Evolutionary conservation across 345 rosid genomes (phyloP).

Genomic region (Acer yangbiense): DNA sequence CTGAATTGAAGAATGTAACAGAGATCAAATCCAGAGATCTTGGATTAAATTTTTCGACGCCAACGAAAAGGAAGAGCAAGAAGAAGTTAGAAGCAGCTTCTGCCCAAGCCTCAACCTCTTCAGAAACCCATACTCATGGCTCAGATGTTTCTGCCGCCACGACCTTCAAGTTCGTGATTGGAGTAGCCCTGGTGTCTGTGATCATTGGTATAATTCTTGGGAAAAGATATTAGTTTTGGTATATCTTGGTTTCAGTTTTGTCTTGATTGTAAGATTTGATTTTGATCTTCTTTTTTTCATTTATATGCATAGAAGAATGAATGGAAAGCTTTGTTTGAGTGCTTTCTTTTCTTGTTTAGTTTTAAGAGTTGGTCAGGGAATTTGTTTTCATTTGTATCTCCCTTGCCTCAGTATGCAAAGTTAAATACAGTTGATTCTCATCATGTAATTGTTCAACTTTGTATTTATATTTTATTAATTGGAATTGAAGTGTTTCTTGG

Average conservation of each 20-base stretch:
- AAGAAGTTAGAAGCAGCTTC: conserved; percentile 61
- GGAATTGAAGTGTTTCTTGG: background rate
- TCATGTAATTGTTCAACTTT: conserved; percentile 1
- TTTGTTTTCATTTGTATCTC: conserved; percentile 21
- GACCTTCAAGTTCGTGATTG: conserved; percentile 54
- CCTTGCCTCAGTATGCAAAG: conserved; percentile 13
- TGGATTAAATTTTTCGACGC: conserved; percentile 53
- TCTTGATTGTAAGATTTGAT: background rate
- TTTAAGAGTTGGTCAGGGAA: conserved; percentile 22
- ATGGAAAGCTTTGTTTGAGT: conserved; percentile 20
- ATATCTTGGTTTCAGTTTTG: conserved; percentile 16
- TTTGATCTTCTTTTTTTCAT: background rate
- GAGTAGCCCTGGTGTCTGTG: conserved; percentile 74
- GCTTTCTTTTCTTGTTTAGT: conserved; percentile 16
- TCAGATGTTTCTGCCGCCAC: conserved; percentile 38
- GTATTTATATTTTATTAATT: background rate
- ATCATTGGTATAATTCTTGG: conserved; percentile 79
- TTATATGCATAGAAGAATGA: conserved; percentile 1
- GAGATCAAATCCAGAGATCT: conserved; percentile 79
- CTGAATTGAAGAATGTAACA: conserved; percentile 30
- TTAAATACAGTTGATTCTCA: background rate
- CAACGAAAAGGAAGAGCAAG: conserved; percentile 74
- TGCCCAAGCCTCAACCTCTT: conserved; percentile 40
- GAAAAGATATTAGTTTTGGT: conserved; percentile 59
- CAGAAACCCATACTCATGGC: conserved; percentile 33